Conservation (phyloP, 2,329 filamentous ascomycete species). For the Fusarium decemcellulare region DNA sequence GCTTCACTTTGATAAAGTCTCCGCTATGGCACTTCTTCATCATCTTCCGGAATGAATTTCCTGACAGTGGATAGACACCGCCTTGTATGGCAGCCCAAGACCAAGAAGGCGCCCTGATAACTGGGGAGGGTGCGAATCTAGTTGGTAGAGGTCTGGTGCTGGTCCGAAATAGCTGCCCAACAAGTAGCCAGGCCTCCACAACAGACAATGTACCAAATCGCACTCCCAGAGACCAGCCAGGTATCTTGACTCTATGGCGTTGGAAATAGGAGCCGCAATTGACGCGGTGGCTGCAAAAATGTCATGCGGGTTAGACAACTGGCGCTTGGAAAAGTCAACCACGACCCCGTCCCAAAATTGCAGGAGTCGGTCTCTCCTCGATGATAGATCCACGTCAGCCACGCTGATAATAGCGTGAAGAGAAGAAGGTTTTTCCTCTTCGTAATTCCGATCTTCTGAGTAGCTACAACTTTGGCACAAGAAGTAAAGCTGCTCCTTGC, state of each 20-base stretch:
- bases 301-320: constrained; percentile 26
- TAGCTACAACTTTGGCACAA: not conserved
- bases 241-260: constrained; percentile 5
- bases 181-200: constrained; percentile 17
- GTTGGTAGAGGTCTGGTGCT: constrained; percentile 17
- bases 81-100: constrained; percentile 30
- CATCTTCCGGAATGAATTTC: not conserved
- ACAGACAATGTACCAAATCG: constrained; percentile 4
- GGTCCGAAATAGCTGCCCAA: not conserved
- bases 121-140: not conserved
- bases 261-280: not conserved
- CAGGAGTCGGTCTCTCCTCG: not conserved
- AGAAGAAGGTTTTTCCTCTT: not conserved
- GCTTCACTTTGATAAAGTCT: not conserved
- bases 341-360: constrained; percentile 17
- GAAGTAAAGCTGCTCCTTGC: constrained; percentile 15
- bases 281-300: constrained; percentile 26
- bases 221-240: constrained; percentile 26
- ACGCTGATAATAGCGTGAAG: not conserved
- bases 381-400: not conserved
- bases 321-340: constrained; percentile 5
- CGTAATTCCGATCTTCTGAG: constrained; percentile 4
- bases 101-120: constrained; percentile 25
- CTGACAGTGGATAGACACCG: not conserved
- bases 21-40: not conserved